These are phyloP conservation scores for Penicillium canariense DNA, from an alignment of 495 filamentous ascomycete species.

Conservation along the genomic window DNA sequence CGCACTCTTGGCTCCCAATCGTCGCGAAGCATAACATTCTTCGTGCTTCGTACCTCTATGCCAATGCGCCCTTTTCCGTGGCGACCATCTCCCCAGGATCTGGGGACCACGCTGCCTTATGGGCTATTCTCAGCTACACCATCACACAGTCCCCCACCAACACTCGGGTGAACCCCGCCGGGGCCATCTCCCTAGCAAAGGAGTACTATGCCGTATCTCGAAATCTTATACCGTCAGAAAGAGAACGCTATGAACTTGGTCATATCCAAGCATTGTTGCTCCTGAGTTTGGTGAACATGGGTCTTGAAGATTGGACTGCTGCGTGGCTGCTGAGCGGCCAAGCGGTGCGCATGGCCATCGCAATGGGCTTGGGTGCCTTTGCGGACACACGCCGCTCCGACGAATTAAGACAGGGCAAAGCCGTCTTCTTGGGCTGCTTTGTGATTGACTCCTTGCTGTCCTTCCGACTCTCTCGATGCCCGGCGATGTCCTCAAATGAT, in stretches of 20 bases:
- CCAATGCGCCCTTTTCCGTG: conserved; percentile 47
- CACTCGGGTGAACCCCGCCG: conserved; percentile 23
- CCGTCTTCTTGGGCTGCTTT: conserved; percentile 60
- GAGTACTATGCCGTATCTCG: conserved; percentile 60
- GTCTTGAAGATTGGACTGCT: conserved; percentile 48
- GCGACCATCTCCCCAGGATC: conserved; percentile 40
- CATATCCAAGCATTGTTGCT: conserved; percentile 66
- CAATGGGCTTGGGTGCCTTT: conserved; percentile 42
- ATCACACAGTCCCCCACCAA: conserved; percentile 39
- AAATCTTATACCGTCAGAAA: conserved; percentile 56
- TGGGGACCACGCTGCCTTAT: conserved; percentile 62
- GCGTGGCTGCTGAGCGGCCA: conserved; percentile 64
- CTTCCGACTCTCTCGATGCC: conserved; percentile 49
- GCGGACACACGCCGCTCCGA: conserved; percentile 34
- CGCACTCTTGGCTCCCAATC: conserved; percentile 71
- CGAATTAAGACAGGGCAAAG: conserved; percentile 45
- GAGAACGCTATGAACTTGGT: conserved; percentile 54
- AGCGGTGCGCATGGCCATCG: conserved; percentile 56
- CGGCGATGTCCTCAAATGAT: conserved; percentile 53
- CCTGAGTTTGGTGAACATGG: conserved; percentile 58
- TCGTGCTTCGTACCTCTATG: conserved; percentile 50
- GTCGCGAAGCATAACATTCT: conserved; percentile 66
- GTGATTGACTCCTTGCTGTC: conserved; percentile 64
- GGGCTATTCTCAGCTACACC: conserved; percentile 60
- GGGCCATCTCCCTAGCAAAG: conserved; percentile 25